Evolutionary conservation across 2,329 filamentous ascomycete genomes (phyloP).

Genomic region (Ceratocystis colombiana): DNA sequence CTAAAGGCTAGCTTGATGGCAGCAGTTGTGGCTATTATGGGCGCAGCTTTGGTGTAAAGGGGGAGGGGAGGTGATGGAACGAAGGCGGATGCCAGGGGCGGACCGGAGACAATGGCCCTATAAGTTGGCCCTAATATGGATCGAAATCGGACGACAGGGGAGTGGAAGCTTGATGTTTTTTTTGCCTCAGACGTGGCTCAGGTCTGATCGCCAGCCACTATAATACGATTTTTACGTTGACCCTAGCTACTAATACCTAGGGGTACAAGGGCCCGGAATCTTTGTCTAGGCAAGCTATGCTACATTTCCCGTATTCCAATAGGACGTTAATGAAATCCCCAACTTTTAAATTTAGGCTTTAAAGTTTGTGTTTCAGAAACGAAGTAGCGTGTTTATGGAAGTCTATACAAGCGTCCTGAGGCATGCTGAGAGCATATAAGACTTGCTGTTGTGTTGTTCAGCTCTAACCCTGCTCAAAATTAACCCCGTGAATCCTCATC

Average conservation of each 20-base stretch:
- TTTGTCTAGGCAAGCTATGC: no score
- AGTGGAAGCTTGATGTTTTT: background rate
- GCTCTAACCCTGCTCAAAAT: background rate
- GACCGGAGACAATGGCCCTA: background rate
- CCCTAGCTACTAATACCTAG: background rate
- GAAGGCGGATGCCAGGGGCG: background rate
- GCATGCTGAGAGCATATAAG: no score
- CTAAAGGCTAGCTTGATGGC: slow-evolving; percentile 6
- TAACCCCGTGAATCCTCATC: background rate
- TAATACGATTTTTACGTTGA: background rate
- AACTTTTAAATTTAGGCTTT: background rate
- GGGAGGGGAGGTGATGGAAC: background rate
- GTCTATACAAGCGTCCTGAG: no score
- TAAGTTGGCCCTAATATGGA: background rate
- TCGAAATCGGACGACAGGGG: background rate
- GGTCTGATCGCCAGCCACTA: background rate
- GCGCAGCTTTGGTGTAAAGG: background rate
- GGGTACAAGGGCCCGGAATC: no score
- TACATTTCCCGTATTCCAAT: no score
- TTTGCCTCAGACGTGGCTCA: background rate
- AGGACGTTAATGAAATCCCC: background rate
- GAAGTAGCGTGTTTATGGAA: no score
- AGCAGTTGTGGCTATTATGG: slow-evolving; percentile 8
- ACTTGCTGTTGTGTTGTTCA: no score
- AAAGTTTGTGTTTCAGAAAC: slow-evolving; percentile 1